These are phyloP conservation scores for Ogataea haglerorum DNA, from an alignment of 805 yeast species.

Conservation along the genomic window DNA sequence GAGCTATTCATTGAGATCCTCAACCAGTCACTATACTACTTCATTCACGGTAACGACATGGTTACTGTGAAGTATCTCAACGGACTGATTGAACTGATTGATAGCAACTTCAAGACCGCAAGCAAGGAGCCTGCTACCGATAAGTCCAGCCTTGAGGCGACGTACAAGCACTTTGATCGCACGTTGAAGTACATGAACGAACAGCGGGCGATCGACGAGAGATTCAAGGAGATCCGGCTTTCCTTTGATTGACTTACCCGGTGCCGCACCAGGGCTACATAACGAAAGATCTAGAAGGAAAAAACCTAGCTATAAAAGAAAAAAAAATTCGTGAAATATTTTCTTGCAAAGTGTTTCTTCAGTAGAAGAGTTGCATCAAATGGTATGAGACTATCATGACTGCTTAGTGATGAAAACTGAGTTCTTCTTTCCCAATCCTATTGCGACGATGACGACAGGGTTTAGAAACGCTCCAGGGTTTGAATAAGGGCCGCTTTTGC, in stretches of 20 bases:
- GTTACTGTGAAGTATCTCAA: slow-evolving; percentile 75
- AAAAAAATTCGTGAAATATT: slow-evolving; percentile 6
- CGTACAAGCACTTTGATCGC: slow-evolving; percentile 60
- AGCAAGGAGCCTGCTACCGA: slow-evolving; percentile 18
- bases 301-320: slow-evolving; percentile 5
- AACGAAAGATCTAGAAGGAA: slow-evolving; percentile 4
- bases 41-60: slow-evolving; percentile 71
- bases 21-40: slow-evolving; percentile 80
- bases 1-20: slow-evolving; percentile 88
- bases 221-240: slow-evolving; percentile 53
- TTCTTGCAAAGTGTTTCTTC: slow-evolving; percentile 8
- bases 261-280: slow-evolving; percentile 6
- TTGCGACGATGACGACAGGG: slow-evolving; percentile 93
- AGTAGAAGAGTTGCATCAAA: slow-evolving; percentile 14
- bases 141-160: slow-evolving; percentile 30
- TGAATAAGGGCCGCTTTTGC: slow-evolving; percentile 28
- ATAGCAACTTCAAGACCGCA: slow-evolving; percentile 50
- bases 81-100: slow-evolving; percentile 80
- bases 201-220: slow-evolving; percentile 66
- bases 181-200: slow-evolving; percentile 66
- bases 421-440: slow-evolving; percentile 91
- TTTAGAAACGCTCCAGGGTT: slow-evolving; percentile 44
- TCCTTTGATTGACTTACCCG: slow-evolving; percentile 8
- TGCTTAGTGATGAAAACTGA: slow-evolving; percentile 33
- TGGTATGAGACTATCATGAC: slow-evolving; percentile 13